Base-by-base conservation (phyloP, 495 filamentous ascomycete genomes). In the Xylaria grammica region DNA sequence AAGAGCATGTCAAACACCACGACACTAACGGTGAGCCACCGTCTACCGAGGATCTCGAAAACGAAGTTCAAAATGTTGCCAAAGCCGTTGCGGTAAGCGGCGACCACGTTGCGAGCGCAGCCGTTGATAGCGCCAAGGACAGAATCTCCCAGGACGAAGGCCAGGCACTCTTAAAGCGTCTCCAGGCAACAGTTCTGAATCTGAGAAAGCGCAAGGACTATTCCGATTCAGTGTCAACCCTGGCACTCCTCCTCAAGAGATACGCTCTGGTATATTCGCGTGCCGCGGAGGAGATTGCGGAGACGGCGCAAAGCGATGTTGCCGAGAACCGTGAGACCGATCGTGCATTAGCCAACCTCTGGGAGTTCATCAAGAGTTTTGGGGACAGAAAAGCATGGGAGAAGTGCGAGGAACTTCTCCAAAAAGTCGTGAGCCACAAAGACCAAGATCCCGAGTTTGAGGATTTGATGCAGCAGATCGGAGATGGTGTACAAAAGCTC, bases 391-490 rank as follows among this genome's bases (percentile, higher is more conserved):
- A 85, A 36, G 87, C 91, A 65, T 98, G 94, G 94, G 77, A 93
- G 29, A 80, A 82, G 48, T 81, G 94, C 0, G 86, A 93, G 72
- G 69, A 85, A 24, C 79, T 81, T 10, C 85, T 91, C 69, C 82
- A 90, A 32, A 77, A 84, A 56, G 86, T 97, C 55, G 75, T 95
- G 78, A 79, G 84, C 42, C 92, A 96, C 75, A 85, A 87, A 3
- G 81, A 90, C 52, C 87, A 84, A 27, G 91, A 97, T 70, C 90
- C 91, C 0, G 87, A 96, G 40, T 97, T 97, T 67, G 94, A 98
- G 66, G 73, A 83, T 26, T 72, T 96, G 30, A 85, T 96, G 75
- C 80, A 78, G 10, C 89, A 94, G 27, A 77, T 94, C 5, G 89
- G 89, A 1, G 84, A 84, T 52, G 86, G 90, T 4, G 67, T 95